Percentiles rank a stretch among this genome's conserved stretches.
These are phyloP conservation scores for Raphanus raphanistrum DNA, from an alignment of 345 rosid species.

Conservation along the genomic window DNA sequence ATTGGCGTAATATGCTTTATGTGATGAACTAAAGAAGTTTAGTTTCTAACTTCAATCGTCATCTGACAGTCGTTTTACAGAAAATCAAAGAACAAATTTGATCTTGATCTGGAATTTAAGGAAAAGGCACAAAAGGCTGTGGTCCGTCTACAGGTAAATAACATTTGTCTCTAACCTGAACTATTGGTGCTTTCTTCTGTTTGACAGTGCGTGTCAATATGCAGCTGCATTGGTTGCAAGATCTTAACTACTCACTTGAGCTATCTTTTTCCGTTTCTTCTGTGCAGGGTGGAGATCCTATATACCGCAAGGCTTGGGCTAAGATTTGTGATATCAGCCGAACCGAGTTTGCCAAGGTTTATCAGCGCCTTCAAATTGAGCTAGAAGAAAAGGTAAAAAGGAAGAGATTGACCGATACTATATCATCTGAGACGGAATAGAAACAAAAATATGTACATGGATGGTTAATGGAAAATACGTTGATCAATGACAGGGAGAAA, in stretches of 20 bases:
- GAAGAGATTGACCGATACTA: neutral
- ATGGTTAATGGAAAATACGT: slow-evolving; percentile 7
- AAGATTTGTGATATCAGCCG: slow-evolving; percentile 76
- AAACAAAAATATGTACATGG: neutral
- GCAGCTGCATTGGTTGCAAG: slow-evolving; percentile 12
- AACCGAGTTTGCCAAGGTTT: slow-evolving; percentile 75
- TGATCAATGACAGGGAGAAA: slow-evolving; percentile 74
- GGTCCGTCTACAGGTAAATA: slow-evolving; percentile 84
- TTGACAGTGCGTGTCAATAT: neutral
- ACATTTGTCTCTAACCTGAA: neutral
- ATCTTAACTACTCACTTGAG: slow-evolving; percentile 9
- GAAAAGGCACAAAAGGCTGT: slow-evolving; percentile 92
- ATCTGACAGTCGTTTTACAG: slow-evolving; percentile 68
- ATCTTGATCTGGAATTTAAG: slow-evolving; percentile 66
- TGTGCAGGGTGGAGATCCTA: slow-evolving; percentile 74
- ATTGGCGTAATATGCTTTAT: neutral
- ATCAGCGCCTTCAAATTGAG: slow-evolving; percentile 68
- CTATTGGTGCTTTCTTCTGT: neutral
- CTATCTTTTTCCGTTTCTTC: neutral
- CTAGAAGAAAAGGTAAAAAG: slow-evolving; percentile 60
- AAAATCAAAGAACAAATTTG: slow-evolving; percentile 77
- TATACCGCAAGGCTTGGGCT: slow-evolving; percentile 77
- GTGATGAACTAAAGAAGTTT: neutral
- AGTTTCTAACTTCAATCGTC: slow-evolving; percentile 36
- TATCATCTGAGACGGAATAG: neutral